Evolutionary conservation across 768 basidiomycete species (phyloP).

Genomic region (Leucogyrophana mollusca): DNA sequence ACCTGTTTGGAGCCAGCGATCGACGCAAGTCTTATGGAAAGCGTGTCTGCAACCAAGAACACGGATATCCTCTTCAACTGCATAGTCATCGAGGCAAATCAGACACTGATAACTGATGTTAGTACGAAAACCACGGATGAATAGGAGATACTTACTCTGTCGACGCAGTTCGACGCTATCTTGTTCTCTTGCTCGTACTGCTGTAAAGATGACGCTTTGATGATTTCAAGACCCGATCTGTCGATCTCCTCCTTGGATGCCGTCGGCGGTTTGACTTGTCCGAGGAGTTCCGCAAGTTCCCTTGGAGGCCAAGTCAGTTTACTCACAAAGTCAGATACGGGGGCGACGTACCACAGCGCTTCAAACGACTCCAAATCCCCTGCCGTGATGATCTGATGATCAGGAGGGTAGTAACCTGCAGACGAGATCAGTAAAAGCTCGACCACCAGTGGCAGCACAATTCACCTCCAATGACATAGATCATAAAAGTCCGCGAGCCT

Average conservation of each 20-base stretch:
- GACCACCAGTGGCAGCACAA: constrained; percentile 6
- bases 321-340: neutral
- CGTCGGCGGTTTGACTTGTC: constrained; percentile 80
- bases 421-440: constrained; percentile 6
- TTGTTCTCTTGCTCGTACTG: constrained; percentile 60
- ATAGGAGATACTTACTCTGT: constrained; percentile 54
- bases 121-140: neutral
- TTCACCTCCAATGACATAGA: constrained; percentile 85
- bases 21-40: constrained; percentile 89
- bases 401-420: constrained; percentile 87
- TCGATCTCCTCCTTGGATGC: constrained; percentile 84
- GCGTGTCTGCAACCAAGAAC: constrained; percentile 81
- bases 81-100: constrained; percentile 88
- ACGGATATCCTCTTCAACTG: constrained; percentile 72
- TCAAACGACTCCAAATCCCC: constrained; percentile 78
- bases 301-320: constrained; percentile 30
- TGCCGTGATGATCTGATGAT: constrained; percentile 86
- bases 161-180: constrained; percentile 75
- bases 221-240: constrained; percentile 75
- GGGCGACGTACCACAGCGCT: constrained; percentile 60
- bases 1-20: constrained; percentile 83
- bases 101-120: constrained; percentile 50
- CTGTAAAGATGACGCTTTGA: constrained; percentile 51
- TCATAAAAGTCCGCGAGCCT: constrained; percentile 75
- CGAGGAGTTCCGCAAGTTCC: constrained; percentile 82